Evolutionary conservation across 2,329 filamentous ascomycete genomes (phyloP).

Genomic region (Colletotrichum cereale): DNA sequence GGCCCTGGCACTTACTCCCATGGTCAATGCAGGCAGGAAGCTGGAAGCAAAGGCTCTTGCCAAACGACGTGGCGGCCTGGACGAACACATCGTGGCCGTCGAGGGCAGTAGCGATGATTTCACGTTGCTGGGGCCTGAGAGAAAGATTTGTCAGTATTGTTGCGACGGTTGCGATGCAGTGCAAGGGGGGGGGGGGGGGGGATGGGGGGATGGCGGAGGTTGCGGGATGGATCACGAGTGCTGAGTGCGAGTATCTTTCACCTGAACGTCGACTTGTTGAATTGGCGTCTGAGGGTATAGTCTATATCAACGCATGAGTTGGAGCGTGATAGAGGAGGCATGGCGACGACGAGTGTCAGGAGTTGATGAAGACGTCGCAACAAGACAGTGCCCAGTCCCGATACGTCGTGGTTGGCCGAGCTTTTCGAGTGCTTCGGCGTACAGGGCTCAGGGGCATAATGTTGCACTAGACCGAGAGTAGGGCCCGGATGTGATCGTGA

Average conservation of each 20-base stretch:
- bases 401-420: constrained; percentile 19
- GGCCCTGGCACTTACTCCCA: constrained; percentile 73
- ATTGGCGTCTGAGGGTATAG: constrained; percentile 80
- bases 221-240: constrained; percentile 2
- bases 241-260: constrained; percentile 51
- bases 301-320: constrained; percentile 74
- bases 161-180: not conserved
- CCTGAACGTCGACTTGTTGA: constrained; percentile 81
- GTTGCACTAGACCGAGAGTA: constrained; percentile 32
- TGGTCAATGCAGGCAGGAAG: constrained; percentile 88
- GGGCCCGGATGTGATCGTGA: constrained; percentile 21
- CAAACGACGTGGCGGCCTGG: constrained; percentile 91
- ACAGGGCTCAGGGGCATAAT: constrained; percentile 31
- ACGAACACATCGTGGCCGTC: constrained; percentile 92
- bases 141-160: constrained; percentile 57
- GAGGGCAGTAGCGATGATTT: constrained; percentile 86
- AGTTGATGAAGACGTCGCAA: constrained; percentile 28
- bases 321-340: constrained; percentile 58
- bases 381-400: constrained; percentile 11
- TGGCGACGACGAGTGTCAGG: constrained; percentile 44
- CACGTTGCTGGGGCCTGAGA: constrained; percentile 77
- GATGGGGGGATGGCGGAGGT: not conserved
- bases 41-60: constrained; percentile 94
- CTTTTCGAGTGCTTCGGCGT: constrained; percentile 18
- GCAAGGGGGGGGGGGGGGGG: not conserved